These are phyloP conservation scores for Cenococcum geophilum DNA, from an alignment of 495 filamentous ascomycete species.

Conservation along the genomic window DNA sequence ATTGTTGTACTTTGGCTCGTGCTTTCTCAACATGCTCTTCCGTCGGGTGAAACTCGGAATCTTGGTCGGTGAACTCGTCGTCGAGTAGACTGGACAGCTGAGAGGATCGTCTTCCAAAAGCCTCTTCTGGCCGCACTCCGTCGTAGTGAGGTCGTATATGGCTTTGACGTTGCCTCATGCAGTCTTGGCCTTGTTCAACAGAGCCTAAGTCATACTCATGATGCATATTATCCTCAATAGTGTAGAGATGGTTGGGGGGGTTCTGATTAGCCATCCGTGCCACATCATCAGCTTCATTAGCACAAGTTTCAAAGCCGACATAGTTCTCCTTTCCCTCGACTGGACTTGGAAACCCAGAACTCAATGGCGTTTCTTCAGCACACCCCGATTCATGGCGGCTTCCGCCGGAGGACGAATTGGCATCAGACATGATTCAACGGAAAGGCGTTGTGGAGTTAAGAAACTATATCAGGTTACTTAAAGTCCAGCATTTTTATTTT, in stretches of 20 bases:
- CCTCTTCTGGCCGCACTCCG: background rate
- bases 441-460: too few relatives aligned
- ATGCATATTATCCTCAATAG: too few relatives aligned
- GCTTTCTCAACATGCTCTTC: background rate
- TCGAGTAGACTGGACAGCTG: background rate
- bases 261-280: too few relatives aligned
- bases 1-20: slow-evolving; percentile 2
- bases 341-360: background rate
- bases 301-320: too few relatives aligned
- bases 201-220: too few relatives aligned
- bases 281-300: too few relatives aligned
- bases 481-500: too few relatives aligned
- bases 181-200: too few relatives aligned
- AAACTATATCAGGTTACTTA: too few relatives aligned
- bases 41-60: background rate
- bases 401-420: background rate
- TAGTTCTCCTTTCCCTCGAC: too few relatives aligned
- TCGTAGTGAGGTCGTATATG: background rate
- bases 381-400: background rate
- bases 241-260: too few relatives aligned
- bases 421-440: background rate
- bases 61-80: background rate
- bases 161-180: too few relatives aligned
- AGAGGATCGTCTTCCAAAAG: background rate
- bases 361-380: background rate